phyloP scores from a whole-genome alignment of 257 asterid genomes.

The Petunia axillaris region DNA sequence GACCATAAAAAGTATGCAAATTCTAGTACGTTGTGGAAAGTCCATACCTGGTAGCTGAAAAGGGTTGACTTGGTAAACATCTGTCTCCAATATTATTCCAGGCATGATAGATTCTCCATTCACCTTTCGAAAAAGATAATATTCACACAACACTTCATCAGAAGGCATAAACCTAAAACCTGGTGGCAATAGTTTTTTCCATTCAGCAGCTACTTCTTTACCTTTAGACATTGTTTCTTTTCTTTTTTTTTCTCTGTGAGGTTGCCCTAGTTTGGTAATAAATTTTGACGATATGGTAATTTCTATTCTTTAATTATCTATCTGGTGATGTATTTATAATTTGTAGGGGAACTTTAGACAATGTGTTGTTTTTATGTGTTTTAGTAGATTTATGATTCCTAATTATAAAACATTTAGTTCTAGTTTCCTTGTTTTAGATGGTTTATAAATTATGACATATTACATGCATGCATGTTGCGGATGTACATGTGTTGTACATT shows the following conservation, averaged over 20 bases:
- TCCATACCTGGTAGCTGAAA: slow-evolving; percentile 13
- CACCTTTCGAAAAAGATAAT: background rate
- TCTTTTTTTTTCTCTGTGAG: background rate
- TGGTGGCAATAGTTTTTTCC: background rate
- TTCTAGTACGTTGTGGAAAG: background rate
- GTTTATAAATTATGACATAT: no score
- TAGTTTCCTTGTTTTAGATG: no score
- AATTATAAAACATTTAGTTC: no score
- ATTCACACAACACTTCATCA: background rate
- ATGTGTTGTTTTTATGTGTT: no score
- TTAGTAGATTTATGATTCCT: no score
- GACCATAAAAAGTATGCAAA: background rate
- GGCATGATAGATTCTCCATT: background rate
- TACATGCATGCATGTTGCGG: no score
- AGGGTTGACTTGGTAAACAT: slow-evolving; percentile 13
- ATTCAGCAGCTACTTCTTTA: background rate
- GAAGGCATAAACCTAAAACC: slow-evolving; percentile 17
- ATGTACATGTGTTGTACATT: no score
- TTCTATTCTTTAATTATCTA: background rate
- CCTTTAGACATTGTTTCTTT: background rate
- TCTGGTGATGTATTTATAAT: no score
- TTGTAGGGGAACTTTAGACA: no score
- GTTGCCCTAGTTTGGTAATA: background rate
- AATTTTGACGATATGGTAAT: background rate
- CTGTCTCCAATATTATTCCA: background rate